Evolutionary conservation across 176 grass and related monocot species (phyloP).

Genomic region (Alloteropsis semialata): DNA sequence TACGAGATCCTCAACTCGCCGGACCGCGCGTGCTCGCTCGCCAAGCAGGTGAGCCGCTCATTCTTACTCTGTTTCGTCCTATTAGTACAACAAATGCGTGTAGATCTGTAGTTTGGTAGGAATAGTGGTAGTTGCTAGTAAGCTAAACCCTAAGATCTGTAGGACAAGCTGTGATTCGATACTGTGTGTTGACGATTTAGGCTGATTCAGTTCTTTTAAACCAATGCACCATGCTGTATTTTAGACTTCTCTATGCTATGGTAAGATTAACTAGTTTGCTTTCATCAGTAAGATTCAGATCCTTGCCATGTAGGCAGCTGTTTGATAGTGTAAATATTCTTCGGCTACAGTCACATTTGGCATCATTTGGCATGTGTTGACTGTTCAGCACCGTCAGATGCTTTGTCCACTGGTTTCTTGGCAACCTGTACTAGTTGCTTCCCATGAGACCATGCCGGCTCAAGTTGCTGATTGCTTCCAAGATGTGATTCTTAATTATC

Average conservation of each 20-base stretch:
- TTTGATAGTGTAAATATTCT: conserved; percentile 1
- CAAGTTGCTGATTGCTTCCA: conserved; percentile 35
- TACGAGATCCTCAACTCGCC: conserved; percentile 99
- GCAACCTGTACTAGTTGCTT: neutral
- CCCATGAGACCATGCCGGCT: conserved; percentile 8
- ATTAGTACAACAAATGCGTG: neutral
- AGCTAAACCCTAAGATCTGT: neutral
- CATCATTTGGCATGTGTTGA: neutral
- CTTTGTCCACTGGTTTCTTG: conserved; percentile 25
- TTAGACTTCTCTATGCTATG: neutral
- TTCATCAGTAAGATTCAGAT: neutral
- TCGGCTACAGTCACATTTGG: conserved; percentile 8
- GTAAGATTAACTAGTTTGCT: conserved; percentile 3
- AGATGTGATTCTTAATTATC: conserved; percentile 12
- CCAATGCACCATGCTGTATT: neutral
- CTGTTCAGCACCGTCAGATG: neutral
- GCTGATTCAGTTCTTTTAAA: conserved; percentile 1
- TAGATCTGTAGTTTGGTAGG: conserved; percentile 14
- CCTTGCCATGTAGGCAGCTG: neutral
- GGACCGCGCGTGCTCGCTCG: conserved; percentile 88
- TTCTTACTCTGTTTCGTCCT: neutral
- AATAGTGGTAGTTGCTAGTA: neutral
- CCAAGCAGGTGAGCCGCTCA: conserved; percentile 65
- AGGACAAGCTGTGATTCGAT: neutral
- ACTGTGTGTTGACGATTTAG: neutral